Base-by-base conservation (phyloP, 176 grass and related monocot species). In the Rhynchospora tenuis region DNA sequence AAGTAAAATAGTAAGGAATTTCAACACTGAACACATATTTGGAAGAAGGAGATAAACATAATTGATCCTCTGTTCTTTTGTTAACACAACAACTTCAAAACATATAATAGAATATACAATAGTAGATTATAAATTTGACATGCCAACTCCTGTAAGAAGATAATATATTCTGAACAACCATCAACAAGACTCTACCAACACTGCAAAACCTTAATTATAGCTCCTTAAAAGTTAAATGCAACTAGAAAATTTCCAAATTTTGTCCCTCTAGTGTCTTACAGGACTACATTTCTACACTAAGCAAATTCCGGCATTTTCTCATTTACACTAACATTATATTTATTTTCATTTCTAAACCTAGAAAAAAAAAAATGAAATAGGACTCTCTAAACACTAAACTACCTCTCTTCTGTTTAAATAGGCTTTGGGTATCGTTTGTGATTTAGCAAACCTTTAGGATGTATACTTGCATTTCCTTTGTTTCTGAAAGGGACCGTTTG, bases 1-100 rank as follows among this genome's bases (percentile, higher is more conserved):
- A 88, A 83, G 11, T 5, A 64, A 38, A 83, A 85, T 38, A 38
- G 1, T 38, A 38, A 66, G 84, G 64, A 9, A 87, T 64, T 58
- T 65, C 56, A 70, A 80, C 72, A 73, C 10, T 9, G 47, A 65
- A 72, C 72, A 57, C 46, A 51, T 85, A 59, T 27, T 82, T 73
- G 56, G 42, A 8, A 87, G 13, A 66, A 9, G 20, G 23, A 66
- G 6, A 75, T 3, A 69, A 31, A 64, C 14, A 69, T 10, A 47
- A 51, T 24, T 58, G 66, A 38, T 38, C 46, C 74, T 57, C 15
- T 13, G 22, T 50, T 50, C 51, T 64, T 43, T 22, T 10, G 8
- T 81, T 23, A 38, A 38, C 33, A 38, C 33, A 38, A 38, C 5
- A 38, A 4, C 33, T 38, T 38, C 33, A 38, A 38, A 38, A 38